phyloP scores from a whole-genome alignment of 306 rosid genomes.

The Lathyrus tuberosus region DNA sequence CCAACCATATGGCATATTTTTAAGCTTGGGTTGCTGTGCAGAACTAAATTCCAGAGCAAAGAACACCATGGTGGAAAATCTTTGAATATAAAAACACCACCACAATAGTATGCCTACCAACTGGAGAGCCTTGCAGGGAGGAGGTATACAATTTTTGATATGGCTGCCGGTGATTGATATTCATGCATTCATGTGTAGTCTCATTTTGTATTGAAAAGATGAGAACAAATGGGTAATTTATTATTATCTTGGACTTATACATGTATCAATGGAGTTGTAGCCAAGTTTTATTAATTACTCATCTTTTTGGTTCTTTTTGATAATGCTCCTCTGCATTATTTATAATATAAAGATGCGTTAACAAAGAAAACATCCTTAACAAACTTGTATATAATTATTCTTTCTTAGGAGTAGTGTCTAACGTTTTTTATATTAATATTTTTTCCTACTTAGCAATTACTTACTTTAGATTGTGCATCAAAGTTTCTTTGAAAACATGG shows the following conservation, averaged over 20 bases:
- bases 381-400: constrained; percentile 44
- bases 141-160: constrained; percentile 40
- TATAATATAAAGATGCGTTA: constrained; percentile 28
- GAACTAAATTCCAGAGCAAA: constrained; percentile 23
- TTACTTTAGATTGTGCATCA: constrained; percentile 2
- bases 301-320: constrained; percentile 11
- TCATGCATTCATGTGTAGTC: constrained; percentile 36
- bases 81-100: constrained; percentile 24
- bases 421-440: background rate
- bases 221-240: constrained; percentile 7
- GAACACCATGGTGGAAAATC: constrained; percentile 26
- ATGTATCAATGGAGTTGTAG: constrained; percentile 29
- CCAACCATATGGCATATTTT: constrained; percentile 34
- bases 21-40: constrained; percentile 29
- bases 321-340: constrained; percentile 28
- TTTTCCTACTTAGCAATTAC: background rate
- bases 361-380: constrained; percentile 24
- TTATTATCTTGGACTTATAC: constrained; percentile 17
- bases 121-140: constrained; percentile 41
- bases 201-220: constrained; percentile 21
- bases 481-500: constrained; percentile 28
- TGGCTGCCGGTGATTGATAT: constrained; percentile 31
- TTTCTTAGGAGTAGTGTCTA: constrained; percentile 13
- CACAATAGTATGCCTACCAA: constrained; percentile 22
- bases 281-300: constrained; percentile 16